Conservation (phyloP, 2,329 filamentous ascomycete species). For the Rosellinia necatrix region DNA sequence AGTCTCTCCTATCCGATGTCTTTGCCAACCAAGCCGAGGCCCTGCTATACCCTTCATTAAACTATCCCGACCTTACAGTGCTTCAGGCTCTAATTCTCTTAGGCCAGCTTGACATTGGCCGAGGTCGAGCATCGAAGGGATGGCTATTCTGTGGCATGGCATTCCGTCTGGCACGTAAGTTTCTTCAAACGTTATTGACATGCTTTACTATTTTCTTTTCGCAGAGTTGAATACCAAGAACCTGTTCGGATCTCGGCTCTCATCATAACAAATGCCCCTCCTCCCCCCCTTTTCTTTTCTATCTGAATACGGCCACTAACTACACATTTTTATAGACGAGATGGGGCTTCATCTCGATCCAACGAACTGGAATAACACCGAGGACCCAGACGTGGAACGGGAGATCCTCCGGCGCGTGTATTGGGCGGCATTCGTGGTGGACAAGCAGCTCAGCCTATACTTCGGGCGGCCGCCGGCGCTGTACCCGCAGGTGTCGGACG, state of each 20-base stretch:
- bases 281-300: neutral
- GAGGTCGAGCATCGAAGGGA: constrained; percentile 53
- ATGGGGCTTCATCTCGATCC: constrained; percentile 59
- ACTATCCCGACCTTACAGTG: constrained; percentile 52
- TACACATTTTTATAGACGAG: constrained; percentile 40
- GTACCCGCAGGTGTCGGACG: constrained; percentile 54
- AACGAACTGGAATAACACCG: constrained; percentile 51
- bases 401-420: constrained; percentile 55
- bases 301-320: neutral
- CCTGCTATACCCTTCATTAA: constrained; percentile 50
- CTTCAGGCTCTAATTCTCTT: constrained; percentile 51
- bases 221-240: too few relatives aligned
- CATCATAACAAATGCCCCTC: neutral
- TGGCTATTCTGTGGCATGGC: constrained; percentile 59
- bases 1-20: constrained; percentile 46
- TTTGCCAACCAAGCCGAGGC: constrained; percentile 52
- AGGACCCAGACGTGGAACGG: constrained; percentile 48
- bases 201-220: neutral
- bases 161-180: constrained; percentile 49
- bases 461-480: constrained; percentile 56
- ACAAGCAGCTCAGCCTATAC: constrained; percentile 57
- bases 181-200: neutral
- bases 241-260: too few relatives aligned
- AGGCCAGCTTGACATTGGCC: constrained; percentile 53
- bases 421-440: constrained; percentile 55